Percentiles rank a stretch among this genome's conserved stretches.
phyloP scores from a whole-genome alignment of 2,329 filamentous ascomycete species.

The Diaporthe helianthi region DNA sequence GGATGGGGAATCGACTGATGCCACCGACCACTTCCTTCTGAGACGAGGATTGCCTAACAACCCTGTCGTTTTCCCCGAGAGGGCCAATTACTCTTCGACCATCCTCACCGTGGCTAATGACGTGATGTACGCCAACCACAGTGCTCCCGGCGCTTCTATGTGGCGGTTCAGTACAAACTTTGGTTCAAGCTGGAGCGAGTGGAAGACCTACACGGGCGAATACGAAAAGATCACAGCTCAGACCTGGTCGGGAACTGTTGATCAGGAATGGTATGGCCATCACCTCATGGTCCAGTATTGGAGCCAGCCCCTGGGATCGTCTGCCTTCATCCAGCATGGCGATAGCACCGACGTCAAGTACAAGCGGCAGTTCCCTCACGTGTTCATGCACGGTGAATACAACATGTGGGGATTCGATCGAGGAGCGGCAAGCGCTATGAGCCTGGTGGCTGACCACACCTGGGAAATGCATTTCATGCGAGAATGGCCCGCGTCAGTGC shows the following conservation, averaged over 20 bases:
- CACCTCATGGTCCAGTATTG: slow-evolving; percentile 70
- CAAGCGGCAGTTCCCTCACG: slow-evolving; percentile 63
- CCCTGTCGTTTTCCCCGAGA: slow-evolving; percentile 62
- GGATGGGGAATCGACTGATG: slow-evolving; percentile 52
- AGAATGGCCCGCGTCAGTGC: slow-evolving; percentile 66
- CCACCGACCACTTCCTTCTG: slow-evolving; percentile 63
- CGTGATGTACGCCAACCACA: slow-evolving; percentile 57
- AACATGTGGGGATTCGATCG: slow-evolving; percentile 69
- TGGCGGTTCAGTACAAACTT: slow-evolving; percentile 70
- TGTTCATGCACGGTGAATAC: slow-evolving; percentile 66
- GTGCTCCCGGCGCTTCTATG: slow-evolving; percentile 64
- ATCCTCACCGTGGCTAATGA: slow-evolving; percentile 51
- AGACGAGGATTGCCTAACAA: slow-evolving; percentile 64
- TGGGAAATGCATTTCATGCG: slow-evolving; percentile 68
- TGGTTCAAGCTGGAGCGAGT: slow-evolving; percentile 64
- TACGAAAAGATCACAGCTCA: slow-evolving; percentile 56
- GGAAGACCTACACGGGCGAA: slow-evolving; percentile 60
- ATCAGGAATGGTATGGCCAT: slow-evolving; percentile 65
- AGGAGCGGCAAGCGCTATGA: slow-evolving; percentile 59
- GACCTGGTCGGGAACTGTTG: slow-evolving; percentile 61
- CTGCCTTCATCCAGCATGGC: slow-evolving; percentile 64
- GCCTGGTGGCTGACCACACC: slow-evolving; percentile 52
- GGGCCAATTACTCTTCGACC: slow-evolving; percentile 58
- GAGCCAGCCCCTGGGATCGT: slow-evolving; percentile 63
- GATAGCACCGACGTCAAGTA: slow-evolving; percentile 53